Conservation (phyloP, 2,329 filamentous ascomycete genomes). For the Akanthomyces uredinophilus region DNA sequence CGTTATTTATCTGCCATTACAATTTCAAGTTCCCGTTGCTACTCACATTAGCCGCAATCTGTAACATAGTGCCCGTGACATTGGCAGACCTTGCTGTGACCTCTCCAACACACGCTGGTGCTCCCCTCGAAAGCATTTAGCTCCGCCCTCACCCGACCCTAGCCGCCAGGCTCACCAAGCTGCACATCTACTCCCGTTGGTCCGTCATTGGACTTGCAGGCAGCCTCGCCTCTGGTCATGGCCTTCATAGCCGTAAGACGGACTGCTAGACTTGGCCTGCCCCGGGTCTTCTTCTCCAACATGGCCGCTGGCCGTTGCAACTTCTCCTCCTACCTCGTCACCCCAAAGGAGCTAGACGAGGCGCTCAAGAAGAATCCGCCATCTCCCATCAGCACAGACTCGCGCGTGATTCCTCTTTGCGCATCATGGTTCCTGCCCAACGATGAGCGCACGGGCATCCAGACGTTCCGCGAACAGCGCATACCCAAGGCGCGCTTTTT, state of each 20-base stretch:
- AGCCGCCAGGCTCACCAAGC: not conserved
- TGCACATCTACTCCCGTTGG: conserved; percentile 7
- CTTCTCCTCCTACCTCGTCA: conserved; percentile 80
- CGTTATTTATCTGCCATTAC: not conserved
- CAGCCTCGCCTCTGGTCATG: conserved; percentile 30
- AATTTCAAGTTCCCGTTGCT: not conserved
- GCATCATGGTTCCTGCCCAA: conserved; percentile 97
- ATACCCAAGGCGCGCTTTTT: conserved; percentile 94
- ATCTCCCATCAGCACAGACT: conserved; percentile 72
- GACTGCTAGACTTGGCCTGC: conserved; percentile 36
- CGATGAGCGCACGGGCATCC: conserved; percentile 73
- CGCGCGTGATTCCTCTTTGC: conserved; percentile 82
- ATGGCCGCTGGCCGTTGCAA: conserved; percentile 26
- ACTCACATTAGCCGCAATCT: not conserved
- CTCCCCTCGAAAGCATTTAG: not conserved
- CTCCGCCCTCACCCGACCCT: not conserved
- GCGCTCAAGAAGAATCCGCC: conserved; percentile 79
- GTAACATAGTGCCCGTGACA: not conserved
- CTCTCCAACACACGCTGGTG: not conserved
- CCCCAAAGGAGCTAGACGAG: conserved; percentile 73
- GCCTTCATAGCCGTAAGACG: conserved; percentile 38
- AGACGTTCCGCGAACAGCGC: conserved; percentile 74
- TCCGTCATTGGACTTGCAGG: conserved; percentile 8
- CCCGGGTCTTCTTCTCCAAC: conserved; percentile 29
- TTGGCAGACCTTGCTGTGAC: not conserved